Evolutionary conservation across 192 early-diverging fungal species (phyloP).

Genomic region (Rhizoclosmatium globosum): DNA sequence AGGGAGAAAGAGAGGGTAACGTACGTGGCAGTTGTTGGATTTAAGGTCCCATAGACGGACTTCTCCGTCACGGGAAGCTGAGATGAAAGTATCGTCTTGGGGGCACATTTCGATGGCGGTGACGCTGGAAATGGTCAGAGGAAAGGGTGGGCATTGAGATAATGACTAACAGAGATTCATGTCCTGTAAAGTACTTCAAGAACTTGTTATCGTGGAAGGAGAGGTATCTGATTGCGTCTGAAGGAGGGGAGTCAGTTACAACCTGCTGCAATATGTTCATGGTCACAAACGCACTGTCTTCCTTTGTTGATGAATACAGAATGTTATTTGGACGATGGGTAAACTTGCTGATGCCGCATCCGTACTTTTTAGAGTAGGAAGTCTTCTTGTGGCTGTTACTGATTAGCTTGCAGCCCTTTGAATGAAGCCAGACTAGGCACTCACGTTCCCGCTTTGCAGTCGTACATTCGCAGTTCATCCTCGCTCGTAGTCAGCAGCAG

Average conservation of each 20-base stretch:
- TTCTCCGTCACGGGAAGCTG: constrained; percentile 79
- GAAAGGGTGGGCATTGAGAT: background rate
- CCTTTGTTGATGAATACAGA: constrained; percentile 93
- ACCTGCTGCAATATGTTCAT: background rate
- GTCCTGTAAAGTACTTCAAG: constrained; percentile 91
- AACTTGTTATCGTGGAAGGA: constrained; percentile 96
- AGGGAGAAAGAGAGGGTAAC: background rate
- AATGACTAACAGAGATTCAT: constrained; percentile 65
- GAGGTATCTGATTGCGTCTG: constrained; percentile 92
- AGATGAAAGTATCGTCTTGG: constrained; percentile 80
- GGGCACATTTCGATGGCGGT: constrained; percentile 84
- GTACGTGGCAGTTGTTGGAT: constrained; percentile 64
- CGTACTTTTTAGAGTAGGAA: constrained; percentile 94
- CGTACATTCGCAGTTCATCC: constrained; percentile 91
- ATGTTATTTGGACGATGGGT: constrained; percentile 82
- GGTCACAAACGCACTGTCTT: constrained; percentile 67
- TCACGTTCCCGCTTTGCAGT: constrained; percentile 81
- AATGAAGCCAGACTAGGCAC: constrained; percentile 32
- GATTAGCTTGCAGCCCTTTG: no score
- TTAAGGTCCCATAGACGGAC: constrained; percentile 90
- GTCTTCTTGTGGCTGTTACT: constrained; percentile 68
- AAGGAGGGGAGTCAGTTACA: background rate
- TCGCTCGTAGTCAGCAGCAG: constrained; percentile 80
- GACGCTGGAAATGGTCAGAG: constrained; percentile 54
- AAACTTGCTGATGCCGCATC: constrained; percentile 87